These are phyloP conservation scores for Saccharum officinarum DNA, from an alignment of 176 grass and related monocot genomes.

Conservation along the genomic window DNA sequence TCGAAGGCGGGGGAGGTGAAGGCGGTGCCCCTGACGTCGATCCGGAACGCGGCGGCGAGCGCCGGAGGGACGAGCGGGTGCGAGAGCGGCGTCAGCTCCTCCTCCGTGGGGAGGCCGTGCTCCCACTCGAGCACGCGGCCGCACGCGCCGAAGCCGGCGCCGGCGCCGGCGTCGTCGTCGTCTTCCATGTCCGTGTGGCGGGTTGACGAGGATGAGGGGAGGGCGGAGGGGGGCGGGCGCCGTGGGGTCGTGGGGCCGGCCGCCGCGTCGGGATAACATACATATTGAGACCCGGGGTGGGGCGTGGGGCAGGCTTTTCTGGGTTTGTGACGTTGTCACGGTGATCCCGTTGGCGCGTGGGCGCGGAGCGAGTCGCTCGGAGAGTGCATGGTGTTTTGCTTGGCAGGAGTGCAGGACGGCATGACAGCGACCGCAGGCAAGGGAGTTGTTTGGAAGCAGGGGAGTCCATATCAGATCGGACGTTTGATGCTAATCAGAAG, in stretches of 20 bases:
- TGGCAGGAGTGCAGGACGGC: not conserved
- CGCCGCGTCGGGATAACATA: constrained; percentile 36
- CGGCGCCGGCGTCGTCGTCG: not conserved
- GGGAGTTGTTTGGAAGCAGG: too few species aligned
- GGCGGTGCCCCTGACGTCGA: constrained; percentile 35
- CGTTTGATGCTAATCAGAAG: too few species aligned
- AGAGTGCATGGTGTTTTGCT: not conserved
- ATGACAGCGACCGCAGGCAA: not conserved
- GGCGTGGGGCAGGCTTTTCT: not conserved
- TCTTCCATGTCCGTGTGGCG: constrained; percentile 12
- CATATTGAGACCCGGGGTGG: not conserved
- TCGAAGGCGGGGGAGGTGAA: constrained; percentile 27
- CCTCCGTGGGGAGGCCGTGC: constrained; percentile 50
- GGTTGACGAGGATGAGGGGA: not conserved
- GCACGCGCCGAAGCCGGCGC: not conserved
- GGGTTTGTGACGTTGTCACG: not conserved
- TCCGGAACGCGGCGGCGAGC: constrained; percentile 77
- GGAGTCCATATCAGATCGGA: too few species aligned
- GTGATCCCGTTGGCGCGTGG: constrained; percentile 20
- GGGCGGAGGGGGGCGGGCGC: not conserved
- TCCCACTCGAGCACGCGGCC: constrained; percentile 70
- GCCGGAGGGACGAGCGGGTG: constrained; percentile 61
- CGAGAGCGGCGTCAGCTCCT: constrained; percentile 59
- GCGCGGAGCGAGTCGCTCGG: constrained; percentile 25
- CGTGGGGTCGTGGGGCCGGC: constrained; percentile 26